Evolutionary conservation across 352 stramenopile species (phyloP).

Genomic region (Aphanomyces cochlioides): DNA sequence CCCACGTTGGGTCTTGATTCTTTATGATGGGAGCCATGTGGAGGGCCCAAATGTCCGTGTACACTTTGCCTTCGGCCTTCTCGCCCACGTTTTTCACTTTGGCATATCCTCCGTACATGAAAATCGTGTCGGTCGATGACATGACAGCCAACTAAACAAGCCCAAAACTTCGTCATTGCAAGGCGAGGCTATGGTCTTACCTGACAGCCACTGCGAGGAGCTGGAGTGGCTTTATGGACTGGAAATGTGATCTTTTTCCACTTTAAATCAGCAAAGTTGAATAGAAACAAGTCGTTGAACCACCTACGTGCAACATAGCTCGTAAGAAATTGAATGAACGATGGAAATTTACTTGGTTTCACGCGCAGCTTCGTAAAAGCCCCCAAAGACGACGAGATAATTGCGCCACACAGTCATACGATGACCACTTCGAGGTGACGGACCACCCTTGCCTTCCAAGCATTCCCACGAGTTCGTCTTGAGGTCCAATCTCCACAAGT

Average conservation of each 20-base stretch:
- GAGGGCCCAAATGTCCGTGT: conserved; percentile 93
- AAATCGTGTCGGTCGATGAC: conserved; percentile 85
- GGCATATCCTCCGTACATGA: conserved; percentile 94
- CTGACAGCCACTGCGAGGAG: conserved; percentile 77
- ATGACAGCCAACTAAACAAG: conserved; percentile 52
- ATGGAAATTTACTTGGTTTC: conserved; percentile 64
- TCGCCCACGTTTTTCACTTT: conserved; percentile 91
- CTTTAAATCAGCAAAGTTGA: conserved; percentile 86
- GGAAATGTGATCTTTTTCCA: conserved; percentile 81
- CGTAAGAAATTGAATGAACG: conserved; percentile 7
- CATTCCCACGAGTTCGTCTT: conserved; percentile 94
- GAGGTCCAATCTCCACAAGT: conserved; percentile 89
- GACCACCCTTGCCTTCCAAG: conserved; percentile 78
- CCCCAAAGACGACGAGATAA: conserved; percentile 96
- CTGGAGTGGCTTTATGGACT: conserved; percentile 55
- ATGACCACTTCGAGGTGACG: conserved; percentile 84
- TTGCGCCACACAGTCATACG: conserved; percentile 94
- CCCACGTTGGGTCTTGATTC: conserved; percentile 88
- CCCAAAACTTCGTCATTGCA: conserved; percentile 1
- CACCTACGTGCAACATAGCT: conserved; percentile 44
- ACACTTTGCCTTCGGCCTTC: conserved; percentile 92
- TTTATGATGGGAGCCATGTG: conserved; percentile 90
- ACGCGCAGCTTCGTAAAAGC: conserved; percentile 94
- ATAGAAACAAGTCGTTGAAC: conserved; percentile 95
- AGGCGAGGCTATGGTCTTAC: conserved; percentile 2